Percentiles rank a stretch among this genome's conserved stretches.
Evolutionary conservation across 208 protist genomes (phyloP).

Genomic region (Trypanosoma cruzi): DNA sequence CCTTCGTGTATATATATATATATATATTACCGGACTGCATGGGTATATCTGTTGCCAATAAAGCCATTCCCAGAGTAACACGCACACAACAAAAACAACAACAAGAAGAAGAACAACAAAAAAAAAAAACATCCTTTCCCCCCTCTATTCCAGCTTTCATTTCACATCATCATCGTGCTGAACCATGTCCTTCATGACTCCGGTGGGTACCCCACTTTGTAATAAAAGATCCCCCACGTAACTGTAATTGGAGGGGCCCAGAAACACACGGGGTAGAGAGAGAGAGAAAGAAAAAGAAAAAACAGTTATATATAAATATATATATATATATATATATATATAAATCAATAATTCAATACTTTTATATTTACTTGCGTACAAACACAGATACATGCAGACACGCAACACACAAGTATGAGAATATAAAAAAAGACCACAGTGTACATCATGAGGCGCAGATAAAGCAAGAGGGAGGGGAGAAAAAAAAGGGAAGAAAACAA

Average conservation of each 20-base stretch:
- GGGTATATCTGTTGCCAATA: no score
- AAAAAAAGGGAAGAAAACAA: conserved; percentile 17
- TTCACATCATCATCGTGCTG: background rate
- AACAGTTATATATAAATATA: no score
- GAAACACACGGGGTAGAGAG: background rate
- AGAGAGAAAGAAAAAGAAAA: no score
- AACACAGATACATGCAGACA: conserved; percentile 17
- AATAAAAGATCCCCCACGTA: background rate
- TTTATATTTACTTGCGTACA: no score
- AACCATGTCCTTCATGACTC: background rate
- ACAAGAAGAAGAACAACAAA: background rate
- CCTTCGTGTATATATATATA: no score
- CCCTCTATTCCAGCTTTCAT: no score
- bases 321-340: no score
- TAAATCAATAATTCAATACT: no score
- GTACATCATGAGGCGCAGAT: background rate
- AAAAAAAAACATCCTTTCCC: no score
- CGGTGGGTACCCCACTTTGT: background rate
- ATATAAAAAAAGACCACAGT: background rate
- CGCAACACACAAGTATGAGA: background rate
- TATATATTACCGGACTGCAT: no score
- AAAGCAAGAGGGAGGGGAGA: conserved; percentile 9
- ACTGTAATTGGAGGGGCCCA: background rate
- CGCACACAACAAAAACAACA: background rate
- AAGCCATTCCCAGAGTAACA: no score